Conservation (phyloP, 1,284 basidiomycete species). For the Coriolopsis trogii region DNA sequence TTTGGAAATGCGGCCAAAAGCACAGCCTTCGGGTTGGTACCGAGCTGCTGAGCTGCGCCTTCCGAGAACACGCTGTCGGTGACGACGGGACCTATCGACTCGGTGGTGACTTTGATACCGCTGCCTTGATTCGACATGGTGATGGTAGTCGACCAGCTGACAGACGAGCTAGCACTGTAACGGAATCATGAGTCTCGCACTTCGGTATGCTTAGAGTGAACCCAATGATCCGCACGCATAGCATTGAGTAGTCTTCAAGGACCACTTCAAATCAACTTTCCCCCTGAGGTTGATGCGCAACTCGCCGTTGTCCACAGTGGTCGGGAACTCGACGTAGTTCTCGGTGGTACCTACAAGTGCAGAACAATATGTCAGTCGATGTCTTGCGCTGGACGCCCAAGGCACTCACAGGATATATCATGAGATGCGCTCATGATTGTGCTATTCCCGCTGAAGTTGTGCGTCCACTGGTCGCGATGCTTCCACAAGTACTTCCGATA, state of each 20-base stretch:
- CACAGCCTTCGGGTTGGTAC: slow-evolving; percentile 20
- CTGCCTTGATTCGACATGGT: slow-evolving; percentile 17
- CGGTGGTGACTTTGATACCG: slow-evolving; percentile 25
- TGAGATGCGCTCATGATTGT: slow-evolving; percentile 28
- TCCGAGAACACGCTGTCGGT: slow-evolving; percentile 13
- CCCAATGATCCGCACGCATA: slow-evolving; percentile 31
- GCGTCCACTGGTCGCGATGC: slow-evolving; percentile 33
- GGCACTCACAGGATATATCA: slow-evolving; percentile 30
- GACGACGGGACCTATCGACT: slow-evolving; percentile 19
- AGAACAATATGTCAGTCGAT: too few species aligned
- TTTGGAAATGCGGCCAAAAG: slow-evolving; percentile 15
- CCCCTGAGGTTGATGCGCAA: slow-evolving; percentile 35
- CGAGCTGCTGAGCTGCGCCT: slow-evolving; percentile 5
- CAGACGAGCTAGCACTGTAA: slow-evolving; percentile 25
- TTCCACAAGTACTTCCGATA: slow-evolving; percentile 32
- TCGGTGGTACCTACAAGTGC: slow-evolving; percentile 33
- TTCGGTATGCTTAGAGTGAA: neutral
- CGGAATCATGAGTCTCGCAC: neutral
- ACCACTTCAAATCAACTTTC: slow-evolving; percentile 29
- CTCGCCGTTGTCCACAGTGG: slow-evolving; percentile 25
- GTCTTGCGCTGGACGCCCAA: too few species aligned
- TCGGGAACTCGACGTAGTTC: slow-evolving; percentile 35
- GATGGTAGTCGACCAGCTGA: slow-evolving; percentile 27
- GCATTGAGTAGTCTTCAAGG: slow-evolving; percentile 21
- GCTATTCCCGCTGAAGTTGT: slow-evolving; percentile 30